A percentile compares a stretch with the other conserved stretches of the same genome.
phyloP scores from a whole-genome alignment of 768 basidiomycete species.

The Calvatia gigantea region DNA sequence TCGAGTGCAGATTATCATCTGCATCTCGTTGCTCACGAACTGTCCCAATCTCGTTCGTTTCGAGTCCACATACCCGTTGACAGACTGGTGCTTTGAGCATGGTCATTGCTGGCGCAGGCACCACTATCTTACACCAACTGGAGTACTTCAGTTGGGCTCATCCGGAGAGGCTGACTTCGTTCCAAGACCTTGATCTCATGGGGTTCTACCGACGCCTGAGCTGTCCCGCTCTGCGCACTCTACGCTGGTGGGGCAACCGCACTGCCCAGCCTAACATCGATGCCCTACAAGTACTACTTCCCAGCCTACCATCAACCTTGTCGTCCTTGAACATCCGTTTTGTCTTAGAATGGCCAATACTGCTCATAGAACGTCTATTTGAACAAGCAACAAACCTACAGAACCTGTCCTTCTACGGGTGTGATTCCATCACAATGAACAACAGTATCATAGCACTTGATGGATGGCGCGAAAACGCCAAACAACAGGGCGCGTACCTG shows the following conservation, averaged over 20 bases:
- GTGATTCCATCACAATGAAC: not conserved
- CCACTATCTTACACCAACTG: not conserved
- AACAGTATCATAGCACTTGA: not conserved
- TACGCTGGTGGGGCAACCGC: not conserved
- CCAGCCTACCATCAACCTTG: not conserved
- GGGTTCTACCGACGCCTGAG: not conserved
- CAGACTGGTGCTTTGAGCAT: not conserved
- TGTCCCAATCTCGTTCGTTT: not conserved
- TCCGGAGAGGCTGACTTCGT: too few relatives aligned
- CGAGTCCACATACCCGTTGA: not conserved
- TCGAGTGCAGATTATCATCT: not conserved
- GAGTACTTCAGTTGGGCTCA: not conserved
- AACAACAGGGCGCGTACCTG: not conserved
- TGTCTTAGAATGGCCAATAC: not conserved
- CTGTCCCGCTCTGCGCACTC: not conserved
- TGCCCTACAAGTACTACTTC: not conserved
- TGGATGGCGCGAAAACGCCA: not conserved
- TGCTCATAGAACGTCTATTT: not conserved
- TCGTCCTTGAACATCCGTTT: not conserved
- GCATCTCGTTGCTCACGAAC: not conserved
- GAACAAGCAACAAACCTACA: not conserved
- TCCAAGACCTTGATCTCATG: too few relatives aligned
- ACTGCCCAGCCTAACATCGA: not conserved
- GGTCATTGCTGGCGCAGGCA: not conserved
- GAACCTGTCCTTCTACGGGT: not conserved